These are phyloP conservation scores for Ustilago cynodontis DNA, from an alignment of 1,284 basidiomycete species.

Conservation along the genomic window DNA sequence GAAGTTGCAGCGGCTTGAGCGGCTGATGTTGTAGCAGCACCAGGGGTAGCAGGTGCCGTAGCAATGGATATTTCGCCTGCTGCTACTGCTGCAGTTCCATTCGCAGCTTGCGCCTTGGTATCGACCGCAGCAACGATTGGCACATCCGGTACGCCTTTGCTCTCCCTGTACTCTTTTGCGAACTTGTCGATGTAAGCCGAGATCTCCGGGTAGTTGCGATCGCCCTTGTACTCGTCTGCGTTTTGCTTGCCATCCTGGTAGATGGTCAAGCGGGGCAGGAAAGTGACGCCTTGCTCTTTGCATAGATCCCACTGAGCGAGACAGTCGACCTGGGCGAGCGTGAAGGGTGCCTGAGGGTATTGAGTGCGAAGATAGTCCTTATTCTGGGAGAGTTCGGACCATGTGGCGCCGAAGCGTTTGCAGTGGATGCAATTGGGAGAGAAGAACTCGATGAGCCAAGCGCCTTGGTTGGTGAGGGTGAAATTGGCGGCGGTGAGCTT, in stretches of 20 bases:
- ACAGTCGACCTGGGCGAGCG: slow-evolving; percentile 67
- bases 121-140: slow-evolving; percentile 13
- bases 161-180: slow-evolving; percentile 47
- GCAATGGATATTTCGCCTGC: slow-evolving; percentile 9
- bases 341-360: slow-evolving; percentile 62
- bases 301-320: slow-evolving; percentile 59
- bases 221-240: slow-evolving; percentile 46
- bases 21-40: slow-evolving; percentile 9
- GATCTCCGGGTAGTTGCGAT: slow-evolving; percentile 58
- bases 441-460: slow-evolving; percentile 68
- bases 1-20: slow-evolving; percentile 4
- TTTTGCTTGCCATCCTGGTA: slow-evolving; percentile 62
- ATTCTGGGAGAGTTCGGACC: slow-evolving; percentile 78
- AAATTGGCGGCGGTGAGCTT: slow-evolving; percentile 62
- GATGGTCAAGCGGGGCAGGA: slow-evolving; percentile 55
- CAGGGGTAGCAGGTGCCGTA: slow-evolving; percentile 3
- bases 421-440: slow-evolving; percentile 84
- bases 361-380: slow-evolving; percentile 74
- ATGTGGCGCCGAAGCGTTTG: slow-evolving; percentile 82
- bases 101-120: slow-evolving; percentile 3
- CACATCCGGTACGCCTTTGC: slow-evolving; percentile 45
- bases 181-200: slow-evolving; percentile 59
- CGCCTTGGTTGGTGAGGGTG: slow-evolving; percentile 51
- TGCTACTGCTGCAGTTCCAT: slow-evolving; percentile 12
- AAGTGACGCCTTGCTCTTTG: slow-evolving; percentile 53